Evolutionary conservation across 352 stramenopile genomes (phyloP), one percentile per base, ranked within the genome.

Genomic region (Elongisporangium prolatum): DNA sequence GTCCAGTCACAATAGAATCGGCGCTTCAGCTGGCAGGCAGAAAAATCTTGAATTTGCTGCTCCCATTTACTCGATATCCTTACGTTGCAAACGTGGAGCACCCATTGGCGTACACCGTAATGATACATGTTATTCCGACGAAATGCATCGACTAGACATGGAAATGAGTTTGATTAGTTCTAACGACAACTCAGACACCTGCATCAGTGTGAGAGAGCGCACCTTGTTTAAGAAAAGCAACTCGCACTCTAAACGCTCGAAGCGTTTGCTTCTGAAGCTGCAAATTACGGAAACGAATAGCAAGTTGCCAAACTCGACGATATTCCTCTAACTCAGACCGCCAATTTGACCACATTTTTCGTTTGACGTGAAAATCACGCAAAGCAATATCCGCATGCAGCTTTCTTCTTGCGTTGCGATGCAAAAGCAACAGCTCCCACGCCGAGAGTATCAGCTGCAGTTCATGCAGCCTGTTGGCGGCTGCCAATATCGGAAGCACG

Each of bases 1-100:
- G 4, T 50, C 68, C 68, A 77, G 21, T 63, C 59, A 5, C 3
- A 6, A 55, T 52, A 72, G 13, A 48, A 60, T 20, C 38, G 25
- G 22, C 51, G 60, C 34, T 48, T 17, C 14, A 44, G 48, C 10
- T 47, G 50, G 38, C 1, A 17, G 2, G 47, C 2, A 48, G 21
- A 49, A 28, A 59, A 68, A 8, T 14, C 18, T 17, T 40, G 47
- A 7, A 21, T 52, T 16, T 56, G 9, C 18, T 21, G n/a, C 6
- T 18, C 25, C 62, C 62, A 65, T 1, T 16, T 13, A 8, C 3
- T 8, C 2, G 37, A 52, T 48, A 63, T 58, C 2, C 13, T 57
- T 7, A 4, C 21, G 1, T 48, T 61, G 21, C 57, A 61, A 52
- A 68, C 52, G 28, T 54, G 57, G 18, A 60, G 28, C 11, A 58